Evolutionary conservation across 345 rosid genomes (phyloP), one percentile per base, ranked within the genome.

Genomic region (Eucalyptus cloeziana): DNA sequence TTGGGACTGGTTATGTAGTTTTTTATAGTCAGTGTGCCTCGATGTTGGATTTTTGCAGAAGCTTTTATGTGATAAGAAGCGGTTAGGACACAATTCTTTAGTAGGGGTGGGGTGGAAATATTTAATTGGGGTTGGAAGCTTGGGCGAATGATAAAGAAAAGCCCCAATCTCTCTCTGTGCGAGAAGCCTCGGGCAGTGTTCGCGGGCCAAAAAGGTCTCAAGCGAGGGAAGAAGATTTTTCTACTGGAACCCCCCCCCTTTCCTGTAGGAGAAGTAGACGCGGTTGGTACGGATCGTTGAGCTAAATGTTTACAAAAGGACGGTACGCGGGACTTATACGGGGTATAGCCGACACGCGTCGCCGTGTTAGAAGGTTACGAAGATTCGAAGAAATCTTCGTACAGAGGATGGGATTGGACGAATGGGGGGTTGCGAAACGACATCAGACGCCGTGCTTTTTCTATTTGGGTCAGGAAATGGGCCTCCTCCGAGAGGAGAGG

Each of bases 1-100:
- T 3, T 13, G 21, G 2, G 27, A 3, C 3, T 37, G 10, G 0
- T 33, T 9, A 33, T 16, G 22, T 33, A 33, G 44, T 4, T 71
- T 31, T 71, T 37, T 2, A 2, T 1, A 6, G 27, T 1, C 27
- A 10, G 13, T 10, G 81, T 37, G 47, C 47, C 83, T 76, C 47
- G 27, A 40, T 40, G 40, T 40, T 40, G 40, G 40, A 40, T 40
- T 40, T 40, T 40, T 40, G 40, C 40, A 40, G 40, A 40, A 40
- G 40, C 40, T 40, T 40, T 40, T 40, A 6, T 21, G 81, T 71
- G 5, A 71, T 71, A 5, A 33, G 83, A 21, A 40, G 83, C 25
- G 45, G 47, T 1, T 37, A 37, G 83, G 45, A 43, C 40, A 21
- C 45, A 21, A 21, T 19, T 21, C 25, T 37, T 71, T 71, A 7